Conservation (phyloP, 495 filamentous ascomycete species). For the Aspergillus conjunctus region DNA sequence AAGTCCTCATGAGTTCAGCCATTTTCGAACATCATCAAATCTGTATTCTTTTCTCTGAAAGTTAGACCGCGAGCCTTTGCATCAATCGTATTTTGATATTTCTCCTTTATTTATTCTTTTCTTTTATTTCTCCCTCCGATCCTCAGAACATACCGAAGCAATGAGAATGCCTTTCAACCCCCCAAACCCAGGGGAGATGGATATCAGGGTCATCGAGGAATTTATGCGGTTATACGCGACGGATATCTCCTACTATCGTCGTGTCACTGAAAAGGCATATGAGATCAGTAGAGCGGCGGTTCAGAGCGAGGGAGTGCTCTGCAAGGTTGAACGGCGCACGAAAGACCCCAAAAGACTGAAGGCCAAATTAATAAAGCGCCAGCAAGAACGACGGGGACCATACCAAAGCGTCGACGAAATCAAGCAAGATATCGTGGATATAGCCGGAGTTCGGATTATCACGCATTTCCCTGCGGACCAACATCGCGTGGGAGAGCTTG, state of each 20-base stretch:
- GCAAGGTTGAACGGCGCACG: not conserved
- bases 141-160: not conserved
- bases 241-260: not conserved
- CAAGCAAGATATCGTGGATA: slow-evolving; percentile 22
- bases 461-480: slow-evolving; percentile 19
- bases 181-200: not conserved
- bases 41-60: too few relatives aligned
- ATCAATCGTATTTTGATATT: too few relatives aligned
- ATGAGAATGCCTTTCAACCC: not conserved
- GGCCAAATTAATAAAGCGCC: not conserved
- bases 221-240: not conserved
- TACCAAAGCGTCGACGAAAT: slow-evolving; percentile 14
- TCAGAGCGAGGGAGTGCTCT: not conserved
- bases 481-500: slow-evolving; percentile 17
- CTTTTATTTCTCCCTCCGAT: not conserved
- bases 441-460: slow-evolving; percentile 25
- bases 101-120: too few relatives aligned
- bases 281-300: not conserved
- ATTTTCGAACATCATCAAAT: too few relatives aligned
- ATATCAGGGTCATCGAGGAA: not conserved
- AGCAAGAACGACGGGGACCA: not conserved
- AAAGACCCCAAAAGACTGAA: not conserved
- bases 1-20: too few relatives aligned
- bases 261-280: not conserved
- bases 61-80: too few relatives aligned